Percentiles rank a stretch among this genome's conserved stretches.
phyloP scores from a whole-genome alignment of 116 monocot genomes.

The Thalassia testudinum region DNA sequence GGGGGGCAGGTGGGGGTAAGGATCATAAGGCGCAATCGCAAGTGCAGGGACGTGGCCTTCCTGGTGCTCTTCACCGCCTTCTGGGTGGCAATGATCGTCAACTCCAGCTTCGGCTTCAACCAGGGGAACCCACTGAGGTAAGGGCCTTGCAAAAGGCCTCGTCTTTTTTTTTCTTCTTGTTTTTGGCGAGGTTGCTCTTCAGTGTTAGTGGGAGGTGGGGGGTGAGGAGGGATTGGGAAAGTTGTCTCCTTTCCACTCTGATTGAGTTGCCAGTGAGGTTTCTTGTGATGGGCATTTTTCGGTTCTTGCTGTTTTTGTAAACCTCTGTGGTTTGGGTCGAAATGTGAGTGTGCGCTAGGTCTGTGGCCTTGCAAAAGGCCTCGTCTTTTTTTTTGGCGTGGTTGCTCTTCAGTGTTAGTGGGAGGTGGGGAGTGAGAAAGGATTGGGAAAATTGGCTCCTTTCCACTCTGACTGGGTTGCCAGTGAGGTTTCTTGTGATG shows the following conservation, averaged over 20 bases:
- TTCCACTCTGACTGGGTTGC: too few relatives aligned
- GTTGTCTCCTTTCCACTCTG: too few relatives aligned
- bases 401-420: too few relatives aligned
- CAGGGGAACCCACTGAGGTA: conserved; percentile 93
- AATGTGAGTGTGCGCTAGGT: too few relatives aligned
- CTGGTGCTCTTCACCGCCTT: conserved; percentile 75
- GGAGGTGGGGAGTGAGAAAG: too few relatives aligned
- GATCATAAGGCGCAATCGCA: conserved; percentile 76
- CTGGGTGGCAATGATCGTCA: conserved; percentile 99
- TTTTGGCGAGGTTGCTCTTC: neutral
- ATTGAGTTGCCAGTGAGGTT: too few relatives aligned
- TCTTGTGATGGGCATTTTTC: too few relatives aligned
- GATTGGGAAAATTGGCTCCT: too few relatives aligned
- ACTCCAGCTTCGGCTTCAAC: conserved; percentile 98
- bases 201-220: too few relatives aligned
- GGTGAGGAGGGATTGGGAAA: too few relatives aligned
- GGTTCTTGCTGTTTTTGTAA: neutral
- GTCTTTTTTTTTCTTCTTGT: neutral
- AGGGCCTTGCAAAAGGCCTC: neutral
- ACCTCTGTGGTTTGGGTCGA: too few relatives aligned
- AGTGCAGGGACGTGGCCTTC: conserved; percentile 83
- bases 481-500: too few relatives aligned
- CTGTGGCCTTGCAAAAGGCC: neutral
- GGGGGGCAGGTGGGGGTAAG: conserved; percentile 11
- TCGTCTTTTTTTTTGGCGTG: neutral